Percentiles rank a stretch among this genome's conserved stretches.
phyloP scores from a whole-genome alignment of 2,329 filamentous ascomycete species.

The Nothophaeocryptopus gaeumannii region DNA sequence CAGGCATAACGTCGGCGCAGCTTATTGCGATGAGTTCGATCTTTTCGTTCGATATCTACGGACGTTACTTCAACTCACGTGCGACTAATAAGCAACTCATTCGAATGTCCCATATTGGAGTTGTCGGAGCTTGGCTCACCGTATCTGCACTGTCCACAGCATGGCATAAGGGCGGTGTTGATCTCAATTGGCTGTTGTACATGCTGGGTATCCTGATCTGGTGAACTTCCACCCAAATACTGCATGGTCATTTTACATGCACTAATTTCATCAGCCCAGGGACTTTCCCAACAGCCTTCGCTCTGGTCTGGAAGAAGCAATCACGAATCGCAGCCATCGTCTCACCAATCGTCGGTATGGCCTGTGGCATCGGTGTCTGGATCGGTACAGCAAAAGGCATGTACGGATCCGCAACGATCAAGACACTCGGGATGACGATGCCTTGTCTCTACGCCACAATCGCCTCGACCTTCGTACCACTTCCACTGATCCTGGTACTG shows the following conservation, averaged over 20 bases:
- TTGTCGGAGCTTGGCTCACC: background rate
- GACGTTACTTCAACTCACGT: no score
- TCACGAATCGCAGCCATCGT: constrained; percentile 46
- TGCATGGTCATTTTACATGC: no score
- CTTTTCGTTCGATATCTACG: no score
- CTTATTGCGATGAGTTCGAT: no score
- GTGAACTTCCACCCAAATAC: no score
- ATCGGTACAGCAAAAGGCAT: constrained; percentile 39
- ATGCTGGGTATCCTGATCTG: no score
- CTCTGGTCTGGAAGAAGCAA: constrained; percentile 47
- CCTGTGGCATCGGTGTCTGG: constrained; percentile 45
- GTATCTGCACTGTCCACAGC: background rate
- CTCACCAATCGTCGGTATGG: constrained; percentile 46
- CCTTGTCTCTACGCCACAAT: constrained; percentile 48
- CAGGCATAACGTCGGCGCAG: no score
- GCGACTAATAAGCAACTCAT: no score
- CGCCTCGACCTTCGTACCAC: constrained; percentile 47
- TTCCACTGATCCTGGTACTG: constrained; percentile 46
- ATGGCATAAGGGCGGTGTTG: background rate
- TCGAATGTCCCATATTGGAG: background rate
- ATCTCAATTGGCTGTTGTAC: background rate
- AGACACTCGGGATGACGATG: constrained; percentile 40
- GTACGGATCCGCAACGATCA: constrained; percentile 42
- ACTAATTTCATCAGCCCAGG: constrained; percentile 44
- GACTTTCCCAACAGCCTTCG: constrained; percentile 46